Base-by-base conservation (phyloP, 352 stramenopile species). In the Nothophytophthora sp. region DNA sequence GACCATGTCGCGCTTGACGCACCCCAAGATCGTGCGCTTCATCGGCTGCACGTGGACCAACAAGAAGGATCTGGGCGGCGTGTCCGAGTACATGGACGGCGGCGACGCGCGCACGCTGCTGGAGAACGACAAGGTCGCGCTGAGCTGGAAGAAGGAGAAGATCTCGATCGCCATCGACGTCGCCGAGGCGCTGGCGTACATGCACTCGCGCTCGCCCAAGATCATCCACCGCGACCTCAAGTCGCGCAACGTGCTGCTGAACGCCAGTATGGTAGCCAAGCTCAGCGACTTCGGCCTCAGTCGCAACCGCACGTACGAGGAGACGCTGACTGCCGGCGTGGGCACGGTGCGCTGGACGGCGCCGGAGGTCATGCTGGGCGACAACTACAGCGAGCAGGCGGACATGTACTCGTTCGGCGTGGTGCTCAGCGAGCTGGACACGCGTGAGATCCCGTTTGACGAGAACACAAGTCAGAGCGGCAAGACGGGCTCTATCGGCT, bases 371-470 rank as follows among this genome's bases (percentile, higher is more conserved):
- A 93, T 96, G 80, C 75, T 93, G 10, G 86, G 84, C 15, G 83
- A 93, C 40, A 91, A 93, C 63, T 94, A 94, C 67, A 86, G 73
- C 24, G 86, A 94, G 48, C 74, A 91, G 61, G 81, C 82, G 23
- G 86, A 96, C 46, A 78, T 96, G 39, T 96, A 92, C 76, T 94
- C 86, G 63, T 96, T 89, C 44, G 86, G 86, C 55, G 81, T 95
- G 43, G 85, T 95, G 53, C 72, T 95, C 22, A 90, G 74, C 34
- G 85, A 95, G 55, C 60, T 95, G 24, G 85, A 95, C 62, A 92
- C 85, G 52, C 85, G 76, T 34, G 82, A 92, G 68, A 93, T 95
- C 45, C 85, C 85, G 43, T 95, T 92, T 42, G 82, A 93, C 51
- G 81, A 92, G 61, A 88, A 92, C n/a, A n/a, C n/a, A n/a, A n/a